Percentiles rank a stretch among this genome's conserved stretches.
phyloP scores from a whole-genome alignment of 1,284 basidiomycete genomes.

The Kwoniella shivajii region DNA sequence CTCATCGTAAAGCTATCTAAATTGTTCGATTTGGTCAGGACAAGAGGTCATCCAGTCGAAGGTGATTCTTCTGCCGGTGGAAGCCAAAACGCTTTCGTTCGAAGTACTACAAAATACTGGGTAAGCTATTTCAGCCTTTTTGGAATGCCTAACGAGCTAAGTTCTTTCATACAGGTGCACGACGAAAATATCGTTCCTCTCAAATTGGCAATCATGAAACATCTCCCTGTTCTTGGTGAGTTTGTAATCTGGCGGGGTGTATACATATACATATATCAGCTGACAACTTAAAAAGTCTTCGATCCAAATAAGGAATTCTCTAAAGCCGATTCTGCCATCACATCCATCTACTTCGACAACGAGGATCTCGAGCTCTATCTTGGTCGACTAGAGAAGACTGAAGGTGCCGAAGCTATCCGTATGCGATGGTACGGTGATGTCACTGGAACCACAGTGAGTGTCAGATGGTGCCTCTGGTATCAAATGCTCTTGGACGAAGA shows the following conservation, averaged over 20 bases:
- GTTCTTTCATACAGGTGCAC: conserved; percentile 64
- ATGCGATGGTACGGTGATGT: conserved; percentile 98
- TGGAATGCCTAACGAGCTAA: background rate
- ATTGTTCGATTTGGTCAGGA: conserved; percentile 93
- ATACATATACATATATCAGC: background rate
- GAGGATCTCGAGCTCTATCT: conserved; percentile 97
- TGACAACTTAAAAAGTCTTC: conserved; percentile 66
- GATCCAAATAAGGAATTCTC: conserved; percentile 95
- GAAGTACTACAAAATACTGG: conserved; percentile 99
- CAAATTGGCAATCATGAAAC: conserved; percentile 89
- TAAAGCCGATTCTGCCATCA: conserved; percentile 75
- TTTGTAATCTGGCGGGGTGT: conserved; percentile 8
- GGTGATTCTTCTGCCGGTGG: conserved; percentile 95
- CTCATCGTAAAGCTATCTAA: conserved; percentile 96
- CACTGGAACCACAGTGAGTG: conserved; percentile 68
- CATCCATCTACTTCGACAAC: conserved; percentile 69
- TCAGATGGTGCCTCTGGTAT: too few relatives aligned
- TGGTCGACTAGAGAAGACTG: conserved; percentile 95
- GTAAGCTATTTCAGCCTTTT: conserved; percentile 56
- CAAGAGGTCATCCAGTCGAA: conserved; percentile 88
- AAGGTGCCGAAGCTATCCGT: conserved; percentile 95
- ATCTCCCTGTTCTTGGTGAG: conserved; percentile 86
- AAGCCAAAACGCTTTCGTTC: conserved; percentile 91
- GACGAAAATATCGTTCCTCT: conserved; percentile 94
- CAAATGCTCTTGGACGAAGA: too few relatives aligned